Percentiles rank a stretch among this genome's conserved stretches.
Evolutionary conservation across 2,329 filamentous ascomycete species (phyloP).

Genomic region (Stagonosporopsis cucurbitacearum): DNA sequence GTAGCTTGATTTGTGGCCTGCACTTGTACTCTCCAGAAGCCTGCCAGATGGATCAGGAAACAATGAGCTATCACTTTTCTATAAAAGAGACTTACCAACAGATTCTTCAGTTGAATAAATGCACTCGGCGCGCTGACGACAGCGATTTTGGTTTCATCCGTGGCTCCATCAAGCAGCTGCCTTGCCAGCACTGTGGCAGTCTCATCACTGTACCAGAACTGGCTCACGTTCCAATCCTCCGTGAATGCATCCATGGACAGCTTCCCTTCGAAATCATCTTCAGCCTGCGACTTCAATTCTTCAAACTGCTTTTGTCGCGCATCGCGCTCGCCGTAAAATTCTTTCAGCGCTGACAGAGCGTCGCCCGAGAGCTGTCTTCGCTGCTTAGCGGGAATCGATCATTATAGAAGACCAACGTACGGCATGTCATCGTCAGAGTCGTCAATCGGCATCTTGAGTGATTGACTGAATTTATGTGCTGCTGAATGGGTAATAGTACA

Average conservation of each 20-base stretch:
- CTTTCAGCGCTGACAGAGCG: conserved; percentile 71
- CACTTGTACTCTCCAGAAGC: conserved; percentile 39
- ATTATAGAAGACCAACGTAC: conserved; percentile 30
- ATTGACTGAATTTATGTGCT: conserved; percentile 7
- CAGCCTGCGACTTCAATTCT: conserved; percentile 67
- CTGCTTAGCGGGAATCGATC: conserved; percentile 23
- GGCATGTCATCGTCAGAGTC: conserved; percentile 45
- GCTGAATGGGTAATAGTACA: conserved; percentile 33
- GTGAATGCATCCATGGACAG: conserved; percentile 73
- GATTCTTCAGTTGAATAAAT: conserved; percentile 77
- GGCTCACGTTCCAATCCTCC: conserved; percentile 83
- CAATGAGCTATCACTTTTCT: background rate
- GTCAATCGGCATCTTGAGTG: conserved; percentile 33
- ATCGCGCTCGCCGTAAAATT: conserved; percentile 78
- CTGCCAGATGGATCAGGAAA: conserved; percentile 23
- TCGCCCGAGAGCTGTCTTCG: conserved; percentile 68
- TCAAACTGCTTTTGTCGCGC: conserved; percentile 70
- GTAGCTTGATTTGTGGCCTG: conserved; percentile 66
- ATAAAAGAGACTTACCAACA: conserved; percentile 58
- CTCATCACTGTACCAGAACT: conserved; percentile 83
- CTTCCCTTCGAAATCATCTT: conserved; percentile 58
- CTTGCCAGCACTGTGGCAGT: conserved; percentile 70
- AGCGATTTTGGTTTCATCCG: conserved; percentile 65
- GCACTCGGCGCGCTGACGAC: conserved; percentile 78
- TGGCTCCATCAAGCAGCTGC: conserved; percentile 69